Conservation (phyloP, 345 rosid genomes). For the Euphorbia peplus region DNA sequence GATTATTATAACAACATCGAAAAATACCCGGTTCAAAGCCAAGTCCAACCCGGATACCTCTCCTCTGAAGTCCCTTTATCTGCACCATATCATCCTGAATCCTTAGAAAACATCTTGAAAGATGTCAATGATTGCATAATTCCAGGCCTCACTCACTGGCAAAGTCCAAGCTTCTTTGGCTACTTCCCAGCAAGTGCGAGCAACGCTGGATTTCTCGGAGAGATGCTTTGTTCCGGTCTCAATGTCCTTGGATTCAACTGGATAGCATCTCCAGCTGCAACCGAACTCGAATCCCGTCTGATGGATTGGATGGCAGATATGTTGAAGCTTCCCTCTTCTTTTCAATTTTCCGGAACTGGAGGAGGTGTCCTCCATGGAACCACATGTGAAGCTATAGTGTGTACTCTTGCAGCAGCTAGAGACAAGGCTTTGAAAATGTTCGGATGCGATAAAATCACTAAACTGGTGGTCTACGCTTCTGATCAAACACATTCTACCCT, state of each 20-base stretch:
- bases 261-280: conserved; percentile 28
- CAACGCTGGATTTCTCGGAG: conserved; percentile 35
- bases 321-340: conserved; percentile 20
- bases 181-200: conserved; percentile 31
- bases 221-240: conserved; percentile 29
- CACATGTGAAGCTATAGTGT: conserved; percentile 14
- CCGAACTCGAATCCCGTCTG: conserved; percentile 28
- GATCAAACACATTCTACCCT: conserved; percentile 24
- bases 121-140: conserved; percentile 17
- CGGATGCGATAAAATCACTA: conserved; percentile 15
- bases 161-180: conserved; percentile 29
- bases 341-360: conserved; percentile 16
- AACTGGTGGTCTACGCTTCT: conserved; percentile 28
- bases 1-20: conserved; percentile 26
- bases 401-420: conserved; percentile 24
- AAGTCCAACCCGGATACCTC: conserved; percentile 26
- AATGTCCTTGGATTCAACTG: conserved; percentile 30
- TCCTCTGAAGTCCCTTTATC: conserved; percentile 4
- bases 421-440: conserved; percentile 3
- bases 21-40: conserved; percentile 33
- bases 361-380: conserved; percentile 27
- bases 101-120: conserved; percentile 22
- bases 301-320: conserved; percentile 28
- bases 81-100: conserved; percentile 19
- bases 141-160: conserved; percentile 40